Evolutionary conservation across 371 early-diverging fungal species (phyloP).

Genomic region (Smittium culicis): DNA sequence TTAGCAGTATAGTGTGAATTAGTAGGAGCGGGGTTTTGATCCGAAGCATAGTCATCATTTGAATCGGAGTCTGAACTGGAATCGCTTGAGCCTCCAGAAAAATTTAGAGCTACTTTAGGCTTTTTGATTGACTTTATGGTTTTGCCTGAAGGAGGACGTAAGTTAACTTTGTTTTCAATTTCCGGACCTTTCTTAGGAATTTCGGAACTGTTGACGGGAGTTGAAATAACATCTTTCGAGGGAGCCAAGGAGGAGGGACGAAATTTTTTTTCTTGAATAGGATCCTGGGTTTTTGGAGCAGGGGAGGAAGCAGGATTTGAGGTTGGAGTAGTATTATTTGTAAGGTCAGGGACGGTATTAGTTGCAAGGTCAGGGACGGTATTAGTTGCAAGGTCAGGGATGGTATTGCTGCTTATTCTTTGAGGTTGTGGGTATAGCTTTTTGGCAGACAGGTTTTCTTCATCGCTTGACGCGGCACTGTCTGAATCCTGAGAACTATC

Average conservation of each 20-base stretch:
- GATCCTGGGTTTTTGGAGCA: background rate
- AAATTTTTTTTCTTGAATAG: too few species aligned
- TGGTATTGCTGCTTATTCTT: background rate
- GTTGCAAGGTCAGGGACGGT: background rate
- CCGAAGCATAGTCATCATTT: background rate
- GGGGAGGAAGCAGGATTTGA: too few species aligned
- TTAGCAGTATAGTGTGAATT: background rate
- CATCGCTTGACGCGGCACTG: background rate
- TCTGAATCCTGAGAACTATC: background rate
- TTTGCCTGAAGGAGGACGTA: constrained; percentile 2
- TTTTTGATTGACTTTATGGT: constrained; percentile 3
- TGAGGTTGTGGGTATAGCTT: background rate
- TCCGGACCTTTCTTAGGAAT: background rate
- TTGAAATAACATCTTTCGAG: background rate
- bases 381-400: background rate
- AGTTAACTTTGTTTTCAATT: background rate
- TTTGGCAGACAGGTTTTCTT: background rate
- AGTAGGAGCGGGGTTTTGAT: background rate
- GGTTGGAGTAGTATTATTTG: background rate
- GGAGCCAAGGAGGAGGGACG: background rate
- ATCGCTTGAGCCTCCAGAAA: constrained; percentile 1
- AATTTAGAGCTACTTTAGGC: background rate
- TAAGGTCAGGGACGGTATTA: background rate
- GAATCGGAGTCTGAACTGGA: background rate
- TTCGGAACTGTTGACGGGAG: background rate